Conservation (phyloP, 352 stramenopile species). For the Globisporangium paddicum region DNA sequence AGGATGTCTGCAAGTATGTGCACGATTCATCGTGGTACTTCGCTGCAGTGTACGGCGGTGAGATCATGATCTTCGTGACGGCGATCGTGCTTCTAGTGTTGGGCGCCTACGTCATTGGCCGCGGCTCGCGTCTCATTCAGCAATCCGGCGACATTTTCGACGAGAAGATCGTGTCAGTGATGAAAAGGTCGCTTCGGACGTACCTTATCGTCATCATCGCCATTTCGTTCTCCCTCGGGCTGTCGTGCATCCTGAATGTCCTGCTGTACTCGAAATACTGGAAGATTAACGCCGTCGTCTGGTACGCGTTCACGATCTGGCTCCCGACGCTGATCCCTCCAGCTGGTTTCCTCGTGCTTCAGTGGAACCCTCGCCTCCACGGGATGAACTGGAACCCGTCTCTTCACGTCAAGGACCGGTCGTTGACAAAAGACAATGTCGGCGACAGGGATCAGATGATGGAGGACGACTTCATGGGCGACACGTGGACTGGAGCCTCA, state of each 20-base stretch:
- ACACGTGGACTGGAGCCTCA: slow-evolving; percentile 63
- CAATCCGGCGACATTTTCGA: slow-evolving; percentile 72
- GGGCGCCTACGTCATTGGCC: slow-evolving; percentile 62
- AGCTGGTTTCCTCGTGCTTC: slow-evolving; percentile 72
- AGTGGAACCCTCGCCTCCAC: slow-evolving; percentile 79
- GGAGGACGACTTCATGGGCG: slow-evolving; percentile 26
- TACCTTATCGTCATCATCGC: slow-evolving; percentile 72
- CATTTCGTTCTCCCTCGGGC: slow-evolving; percentile 61
- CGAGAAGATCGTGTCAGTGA: slow-evolving; percentile 64
- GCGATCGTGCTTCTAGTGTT: slow-evolving; percentile 61
- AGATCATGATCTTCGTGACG: slow-evolving; percentile 60
- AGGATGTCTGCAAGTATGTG: slow-evolving; percentile 65
- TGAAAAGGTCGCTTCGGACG: slow-evolving; percentile 76
- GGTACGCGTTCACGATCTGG: slow-evolving; percentile 81
- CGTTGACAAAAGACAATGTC: slow-evolving; percentile 40
- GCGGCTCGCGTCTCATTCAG: slow-evolving; percentile 62
- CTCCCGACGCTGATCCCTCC: slow-evolving; percentile 69
- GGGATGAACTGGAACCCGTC: slow-evolving; percentile 67
- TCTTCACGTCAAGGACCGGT: slow-evolving; percentile 40
- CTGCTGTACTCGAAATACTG: slow-evolving; percentile 60
- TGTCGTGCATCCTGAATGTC: slow-evolving; percentile 55
- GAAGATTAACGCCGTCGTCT: slow-evolving; percentile 68
- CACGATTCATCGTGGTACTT: slow-evolving; percentile 64
- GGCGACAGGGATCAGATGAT: slow-evolving; percentile 27
- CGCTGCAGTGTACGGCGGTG: slow-evolving; percentile 34